Conservation (phyloP, 192 early-diverging fungal species). For the Rhizoclosmatium sp. region DNA sequence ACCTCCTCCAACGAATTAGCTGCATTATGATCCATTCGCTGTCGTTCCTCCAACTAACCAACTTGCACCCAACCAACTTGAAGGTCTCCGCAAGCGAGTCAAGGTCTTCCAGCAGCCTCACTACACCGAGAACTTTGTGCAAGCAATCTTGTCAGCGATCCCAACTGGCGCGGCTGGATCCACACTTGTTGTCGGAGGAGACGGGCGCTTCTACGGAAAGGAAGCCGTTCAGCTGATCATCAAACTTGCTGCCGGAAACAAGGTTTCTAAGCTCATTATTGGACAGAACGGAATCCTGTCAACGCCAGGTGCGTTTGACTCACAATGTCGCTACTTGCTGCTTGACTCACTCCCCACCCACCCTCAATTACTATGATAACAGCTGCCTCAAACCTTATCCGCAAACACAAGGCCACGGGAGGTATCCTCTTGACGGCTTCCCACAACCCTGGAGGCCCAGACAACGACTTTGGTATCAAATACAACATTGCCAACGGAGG, state of each 20-base stretch:
- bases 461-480: conserved; percentile 99
- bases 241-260: conserved; percentile 82
- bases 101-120: conserved; percentile 92
- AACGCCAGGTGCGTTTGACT: conserved; percentile 68
- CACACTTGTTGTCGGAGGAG: conserved; percentile 93
- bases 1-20: conserved; percentile 1
- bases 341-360: background rate
- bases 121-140: conserved; percentile 98
- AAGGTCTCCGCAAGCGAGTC: conserved; percentile 93
- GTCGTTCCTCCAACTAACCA: background rate
- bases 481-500: conserved; percentile 96
- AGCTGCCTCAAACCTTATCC: conserved; percentile 93
- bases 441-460: conserved; percentile 98
- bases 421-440: conserved; percentile 98
- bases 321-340: background rate
- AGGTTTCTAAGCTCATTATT: conserved; percentile 85
- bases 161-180: conserved; percentile 79
- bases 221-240: conserved; percentile 91
- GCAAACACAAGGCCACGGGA: conserved; percentile 86
- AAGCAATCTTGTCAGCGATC: conserved; percentile 83
- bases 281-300: conserved; percentile 93
- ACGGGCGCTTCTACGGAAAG: conserved; percentile 89
- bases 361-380: background rate
- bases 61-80: conserved; percentile 25
- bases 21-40: background rate